phyloP scores from a whole-genome alignment of 176 grass and related monocot genomes.

The Triticum dicoccoides region DNA sequence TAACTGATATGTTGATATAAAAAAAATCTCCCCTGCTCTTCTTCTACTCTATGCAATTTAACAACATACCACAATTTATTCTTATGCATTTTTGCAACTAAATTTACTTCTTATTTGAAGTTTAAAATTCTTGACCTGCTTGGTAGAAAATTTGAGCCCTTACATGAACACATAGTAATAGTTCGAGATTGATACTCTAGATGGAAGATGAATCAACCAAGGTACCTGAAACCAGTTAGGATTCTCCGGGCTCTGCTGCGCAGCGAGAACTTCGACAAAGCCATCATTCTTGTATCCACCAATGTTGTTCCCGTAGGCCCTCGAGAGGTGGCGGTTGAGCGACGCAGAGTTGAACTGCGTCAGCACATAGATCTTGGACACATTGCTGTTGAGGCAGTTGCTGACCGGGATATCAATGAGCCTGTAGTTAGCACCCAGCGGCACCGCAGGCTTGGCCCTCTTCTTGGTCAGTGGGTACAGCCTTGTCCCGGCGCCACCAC shows the following conservation, averaged over 20 bases:
- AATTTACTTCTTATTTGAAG: neutral
- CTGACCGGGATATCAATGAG: conserved; percentile 97
- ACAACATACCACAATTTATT: neutral
- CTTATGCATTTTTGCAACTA: neutral
- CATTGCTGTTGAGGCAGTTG: conserved; percentile 93
- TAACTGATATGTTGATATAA: neutral
- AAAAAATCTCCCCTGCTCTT: neutral
- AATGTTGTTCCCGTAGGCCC: conserved; percentile 92
- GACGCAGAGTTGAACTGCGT: conserved; percentile 96
- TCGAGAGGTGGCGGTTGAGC: conserved; percentile 86
- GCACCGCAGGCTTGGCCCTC: conserved; percentile 91
- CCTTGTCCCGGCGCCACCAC: conserved; percentile 88
- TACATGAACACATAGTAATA: neutral
- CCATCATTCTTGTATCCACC: conserved; percentile 94
- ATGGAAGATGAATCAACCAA: neutral
- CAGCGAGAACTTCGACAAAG: conserved; percentile 95
- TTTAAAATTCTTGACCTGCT: neutral
- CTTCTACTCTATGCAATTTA: neutral
- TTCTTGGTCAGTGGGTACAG: conserved; percentile 97
- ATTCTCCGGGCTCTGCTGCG: conserved; percentile 95
- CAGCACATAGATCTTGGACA: conserved; percentile 93
- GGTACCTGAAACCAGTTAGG: conserved; percentile 98
- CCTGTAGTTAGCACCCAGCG: conserved; percentile 89
- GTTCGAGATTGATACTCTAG: neutral
- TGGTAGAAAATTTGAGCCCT: neutral